Evolutionary conservation across 257 asterid genomes (phyloP), one percentile per base, ranked within the genome.

Genomic region (Nicotiana noctiflora): DNA sequence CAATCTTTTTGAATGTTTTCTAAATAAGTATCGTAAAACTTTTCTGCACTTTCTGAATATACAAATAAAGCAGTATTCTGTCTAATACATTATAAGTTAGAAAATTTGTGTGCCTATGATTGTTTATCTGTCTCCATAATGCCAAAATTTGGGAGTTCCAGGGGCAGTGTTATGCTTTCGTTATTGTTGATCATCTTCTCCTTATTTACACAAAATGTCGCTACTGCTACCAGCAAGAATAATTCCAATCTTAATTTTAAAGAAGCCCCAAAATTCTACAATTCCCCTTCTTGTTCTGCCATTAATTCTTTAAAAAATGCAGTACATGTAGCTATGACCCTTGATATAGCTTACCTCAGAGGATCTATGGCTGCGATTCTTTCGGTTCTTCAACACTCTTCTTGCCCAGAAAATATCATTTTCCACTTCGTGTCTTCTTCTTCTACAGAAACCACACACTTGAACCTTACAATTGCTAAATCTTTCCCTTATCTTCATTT

Each of bases 361-460:
- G 99, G 99, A 1, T 93, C 99, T 5, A 86, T 93, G 92, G 99
- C 99, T 2, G 98, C 97, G 1, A 86, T 95, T 34, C 85, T 92
- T 51, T 95, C 99, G 3, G 92, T 93, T 31, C 89, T 95, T 37
- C 99, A 89, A 44, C 99, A 95, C 83, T 90, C 97, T 15, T 89
- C 93, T 56, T 95, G 99, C 88, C 99, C 99, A 8, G 99, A 93
- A 59, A 93, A 95, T 82, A 81, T 91, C 8, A 56, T 88, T 59
- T 93, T 95, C 89, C 96, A 95, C 85, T 95, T 95, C 51, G 87
- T 90, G 2, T 86, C 88, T 8, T 77, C 98, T 53, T 70, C 92
- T 46, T 85, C 90, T 7, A 67, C 86, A 40, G 75, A 64, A 79
- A n/a, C 79, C 18, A 4, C 83, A 27, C 63, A 56, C 62, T 90